phyloP scores from a whole-genome alignment of 2,329 filamentous ascomycete genomes.

The Pseudogymnoascus sp. region DNA sequence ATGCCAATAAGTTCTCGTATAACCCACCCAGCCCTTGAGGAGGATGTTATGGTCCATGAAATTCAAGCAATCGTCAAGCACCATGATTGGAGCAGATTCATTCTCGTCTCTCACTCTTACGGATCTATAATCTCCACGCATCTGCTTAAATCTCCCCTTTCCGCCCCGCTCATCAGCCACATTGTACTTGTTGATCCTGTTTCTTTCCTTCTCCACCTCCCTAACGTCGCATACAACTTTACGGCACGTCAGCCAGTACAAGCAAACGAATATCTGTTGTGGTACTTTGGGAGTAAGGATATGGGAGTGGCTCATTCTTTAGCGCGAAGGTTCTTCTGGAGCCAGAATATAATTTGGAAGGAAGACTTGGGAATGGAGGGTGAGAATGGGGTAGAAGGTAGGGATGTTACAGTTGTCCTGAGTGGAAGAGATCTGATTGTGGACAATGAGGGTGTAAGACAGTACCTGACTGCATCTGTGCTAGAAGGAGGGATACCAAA shows the following conservation, averaged over 20 bases:
- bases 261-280: slow-evolving; percentile 53
- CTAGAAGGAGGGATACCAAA: slow-evolving; percentile 15
- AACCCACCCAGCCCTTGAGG: slow-evolving; percentile 40
- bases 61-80: slow-evolving; percentile 43
- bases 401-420: slow-evolving; percentile 42
- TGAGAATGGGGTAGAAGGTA: slow-evolving; percentile 18
- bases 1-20: slow-evolving; percentile 53
- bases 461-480: slow-evolving; percentile 35
- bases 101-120: slow-evolving; percentile 47
- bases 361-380: slow-evolving; percentile 38
- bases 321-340: slow-evolving; percentile 55
- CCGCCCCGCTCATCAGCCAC: slow-evolving; percentile 39
- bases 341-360: slow-evolving; percentile 53
- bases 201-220: slow-evolving; percentile 51
- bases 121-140: slow-evolving; percentile 50
- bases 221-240: slow-evolving; percentile 59
- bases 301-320: slow-evolving; percentile 52
- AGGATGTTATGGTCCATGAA: slow-evolving; percentile 43
- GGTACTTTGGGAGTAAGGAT: slow-evolving; percentile 53
- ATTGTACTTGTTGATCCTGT: slow-evolving; percentile 54
- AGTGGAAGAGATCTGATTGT: slow-evolving; percentile 48
- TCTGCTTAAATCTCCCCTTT: slow-evolving; percentile 37
- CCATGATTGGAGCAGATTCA: slow-evolving; percentile 45
- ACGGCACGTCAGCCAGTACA: slow-evolving; percentile 35
- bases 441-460: slow-evolving; percentile 43